Conservation (phyloP, 495 filamentous ascomycete species). For the Elasticomyces elasticus region DNA sequence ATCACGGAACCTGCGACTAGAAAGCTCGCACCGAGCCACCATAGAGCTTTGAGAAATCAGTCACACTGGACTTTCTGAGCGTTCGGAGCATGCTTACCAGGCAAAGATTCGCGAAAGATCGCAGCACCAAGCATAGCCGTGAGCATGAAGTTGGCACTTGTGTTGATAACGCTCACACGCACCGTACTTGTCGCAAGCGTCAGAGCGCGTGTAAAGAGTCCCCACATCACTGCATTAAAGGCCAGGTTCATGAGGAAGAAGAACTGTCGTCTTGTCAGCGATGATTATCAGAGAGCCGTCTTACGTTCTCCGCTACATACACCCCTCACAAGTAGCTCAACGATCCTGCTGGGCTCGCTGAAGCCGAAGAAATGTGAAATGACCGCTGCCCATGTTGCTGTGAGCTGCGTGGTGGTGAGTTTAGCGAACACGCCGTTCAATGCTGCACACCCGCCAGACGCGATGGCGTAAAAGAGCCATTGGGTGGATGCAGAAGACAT, state of each 20-base stretch:
- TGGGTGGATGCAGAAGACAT: constrained; percentile 10
- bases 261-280: constrained; percentile 39
- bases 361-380: constrained; percentile 55
- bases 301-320: constrained; percentile 45
- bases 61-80: not conserved
- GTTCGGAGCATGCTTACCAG: constrained; percentile 28
- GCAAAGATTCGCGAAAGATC: constrained; percentile 62
- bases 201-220: constrained; percentile 74
- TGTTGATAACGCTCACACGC: constrained; percentile 88
- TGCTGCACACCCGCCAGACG: constrained; percentile 82
- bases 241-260: constrained; percentile 82
- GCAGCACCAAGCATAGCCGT: constrained; percentile 74
- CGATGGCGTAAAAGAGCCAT: constrained; percentile 76
- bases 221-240: constrained; percentile 95
- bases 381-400: constrained; percentile 53
- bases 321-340: constrained; percentile 58
- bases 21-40: constrained; percentile 80
- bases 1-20: constrained; percentile 86
- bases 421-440: constrained; percentile 96
- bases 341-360: constrained; percentile 37
- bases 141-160: constrained; percentile 80
- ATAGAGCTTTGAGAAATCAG: constrained; percentile 39
- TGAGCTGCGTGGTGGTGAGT: constrained; percentile 79
- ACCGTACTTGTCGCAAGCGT: constrained; percentile 74
- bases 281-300: too few relatives aligned